phyloP scores from a whole-genome alignment of 2,329 filamentous ascomycete species.

The Calonectria pseudoreteaudii region DNA sequence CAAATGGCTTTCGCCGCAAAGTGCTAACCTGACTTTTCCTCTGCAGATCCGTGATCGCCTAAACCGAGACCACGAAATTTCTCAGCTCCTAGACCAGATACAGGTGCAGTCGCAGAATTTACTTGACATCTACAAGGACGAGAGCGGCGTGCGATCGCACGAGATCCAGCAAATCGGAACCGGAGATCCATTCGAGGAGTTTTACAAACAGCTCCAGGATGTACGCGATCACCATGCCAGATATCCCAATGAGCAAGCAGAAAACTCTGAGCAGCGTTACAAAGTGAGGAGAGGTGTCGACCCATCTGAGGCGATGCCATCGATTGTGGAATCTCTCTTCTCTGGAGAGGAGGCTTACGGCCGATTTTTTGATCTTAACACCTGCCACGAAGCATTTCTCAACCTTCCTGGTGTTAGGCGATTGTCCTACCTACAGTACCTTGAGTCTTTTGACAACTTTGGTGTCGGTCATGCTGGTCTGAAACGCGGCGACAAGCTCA shows the following conservation, averaged over 20 bases:
- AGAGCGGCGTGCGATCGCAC: conserved; percentile 75
- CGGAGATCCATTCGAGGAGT: conserved; percentile 89
- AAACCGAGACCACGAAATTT: conserved; percentile 91
- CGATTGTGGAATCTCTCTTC: conserved; percentile 89
- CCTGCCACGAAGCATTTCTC: conserved; percentile 86
- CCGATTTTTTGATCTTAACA: conserved; percentile 89
- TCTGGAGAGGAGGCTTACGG: conserved; percentile 96
- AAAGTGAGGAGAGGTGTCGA: conserved; percentile 74
- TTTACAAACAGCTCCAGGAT: conserved; percentile 84
- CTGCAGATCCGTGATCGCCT: conserved; percentile 86
- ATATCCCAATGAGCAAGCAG: conserved; percentile 94
- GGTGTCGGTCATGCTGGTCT: conserved; percentile 78
- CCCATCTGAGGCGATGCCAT: conserved; percentile 71
- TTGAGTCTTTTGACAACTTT: conserved; percentile 92
- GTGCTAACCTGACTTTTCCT: conserved; percentile 37
- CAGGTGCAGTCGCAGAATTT: conserved; percentile 86
- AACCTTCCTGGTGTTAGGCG: conserved; percentile 91
- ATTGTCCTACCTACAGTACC: conserved; percentile 90
- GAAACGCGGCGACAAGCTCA: conserved; percentile 86
- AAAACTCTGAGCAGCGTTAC: conserved; percentile 95
- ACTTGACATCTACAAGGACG: conserved; percentile 86
- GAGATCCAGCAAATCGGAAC: conserved; percentile 88
- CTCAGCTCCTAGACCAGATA: conserved; percentile 87
- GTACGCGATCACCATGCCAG: conserved; percentile 90
- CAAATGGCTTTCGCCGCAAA: background rate